Base-by-base conservation (phyloP, 140 eudicot species). In the Flaveria floridana region DNA sequence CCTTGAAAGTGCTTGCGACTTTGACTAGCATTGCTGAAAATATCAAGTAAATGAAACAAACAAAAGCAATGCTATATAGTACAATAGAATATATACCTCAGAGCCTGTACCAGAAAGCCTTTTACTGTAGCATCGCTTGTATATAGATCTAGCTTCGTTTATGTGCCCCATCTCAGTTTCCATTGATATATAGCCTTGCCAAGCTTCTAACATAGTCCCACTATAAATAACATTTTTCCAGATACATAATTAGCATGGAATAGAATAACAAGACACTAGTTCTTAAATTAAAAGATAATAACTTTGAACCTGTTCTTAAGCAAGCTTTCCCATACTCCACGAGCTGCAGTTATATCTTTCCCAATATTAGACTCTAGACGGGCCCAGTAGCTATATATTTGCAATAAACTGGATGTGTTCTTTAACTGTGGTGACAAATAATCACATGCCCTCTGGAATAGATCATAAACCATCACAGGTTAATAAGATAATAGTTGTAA, bases 311-410 rank as follows among this genome's bases (percentile, higher is more conserved):
- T 87, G 73, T 58, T 93, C 73, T 90, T 93, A 59, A 93, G 97
- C 82, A 93, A 83, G 88, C 88, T 86, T 70, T 93, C 97, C 98
- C 98, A 93, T 71, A 88, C 97, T 69, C 96, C 91, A 57, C 98
- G 96, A 64, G 91, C 98, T 48, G 98, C 91, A 78, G 77, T 65
- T 65, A 84, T 25, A 78, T 90, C 96, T 48, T 88, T 90, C 28
- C 86, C 96, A 59, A 86, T 69, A 63, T 58, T 76, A 10, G 47
- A 85, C 85, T 90, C 97, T 65, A 93, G 80, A 50, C 80, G 92
- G 59, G 97, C 96, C 98, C 98, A 93, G 71, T 93, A 93, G 69
- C 85, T 73, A 81, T 90, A 80, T 90, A 93, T 59, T 67, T 76
- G 91, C 76, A 93, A 79, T 59, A 93, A 85, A 80, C 84, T 84